Conservation (phyloP, 306 rosid species). For the Nissolia schottii region DNA sequence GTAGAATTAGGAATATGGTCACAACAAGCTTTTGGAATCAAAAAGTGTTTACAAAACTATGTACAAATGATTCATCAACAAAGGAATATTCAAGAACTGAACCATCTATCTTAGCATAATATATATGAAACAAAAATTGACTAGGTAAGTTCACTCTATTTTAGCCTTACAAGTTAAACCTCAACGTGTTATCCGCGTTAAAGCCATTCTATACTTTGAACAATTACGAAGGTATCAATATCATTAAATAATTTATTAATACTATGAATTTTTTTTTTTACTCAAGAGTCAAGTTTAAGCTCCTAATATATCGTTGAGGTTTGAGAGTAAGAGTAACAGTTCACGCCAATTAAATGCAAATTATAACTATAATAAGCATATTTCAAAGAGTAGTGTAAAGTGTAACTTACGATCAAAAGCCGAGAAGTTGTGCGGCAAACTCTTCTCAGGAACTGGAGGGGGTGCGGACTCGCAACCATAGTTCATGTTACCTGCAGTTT, state of each 20-base stretch:
- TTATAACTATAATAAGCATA: not conserved
- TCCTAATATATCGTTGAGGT: no score
- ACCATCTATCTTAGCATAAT: no score
- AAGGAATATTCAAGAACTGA: no score
- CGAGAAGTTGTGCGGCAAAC: slow-evolving; percentile 43
- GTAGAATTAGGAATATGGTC: no score
- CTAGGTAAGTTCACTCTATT: no score
- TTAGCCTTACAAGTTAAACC: not conserved
- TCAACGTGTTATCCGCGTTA: not conserved
- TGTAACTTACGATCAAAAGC: slow-evolving; percentile 59
- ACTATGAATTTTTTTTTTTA: not conserved
- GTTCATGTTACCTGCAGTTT: slow-evolving; percentile 52
- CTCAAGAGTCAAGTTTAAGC: not conserved
- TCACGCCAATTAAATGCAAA: no score
- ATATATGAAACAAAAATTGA: no score
- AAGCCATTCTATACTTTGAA: not conserved
- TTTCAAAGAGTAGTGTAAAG: not conserved
- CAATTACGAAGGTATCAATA: not conserved
- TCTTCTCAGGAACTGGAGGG: slow-evolving; percentile 51
- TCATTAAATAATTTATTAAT: not conserved
- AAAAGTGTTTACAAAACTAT: no score
- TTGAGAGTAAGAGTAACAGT: no score
- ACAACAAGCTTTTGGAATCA: no score
- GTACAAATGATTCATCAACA: no score
- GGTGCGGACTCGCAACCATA: slow-evolving; percentile 77